Percentiles rank a stretch among this genome's conserved stretches.
Evolutionary conservation across 192 early-diverging fungal genomes (phyloP).

Genomic region (Podila clonocystis): DNA sequence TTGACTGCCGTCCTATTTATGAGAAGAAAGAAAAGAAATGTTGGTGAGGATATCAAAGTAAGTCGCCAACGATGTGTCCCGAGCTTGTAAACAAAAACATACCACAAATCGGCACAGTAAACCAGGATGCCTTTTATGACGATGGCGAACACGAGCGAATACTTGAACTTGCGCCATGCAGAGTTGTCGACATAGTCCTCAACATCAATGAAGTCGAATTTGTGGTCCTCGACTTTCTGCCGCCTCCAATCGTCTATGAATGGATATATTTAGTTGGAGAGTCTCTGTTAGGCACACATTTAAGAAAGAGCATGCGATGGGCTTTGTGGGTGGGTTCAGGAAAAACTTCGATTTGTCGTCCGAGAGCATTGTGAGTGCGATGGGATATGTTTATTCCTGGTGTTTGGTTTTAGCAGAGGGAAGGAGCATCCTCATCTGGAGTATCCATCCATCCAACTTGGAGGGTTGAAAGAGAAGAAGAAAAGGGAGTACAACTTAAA

Average conservation of each 20-base stretch:
- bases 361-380: too few species aligned
- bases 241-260: conserved; percentile 77
- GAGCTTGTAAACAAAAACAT: background rate
- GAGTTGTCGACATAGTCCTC: conserved; percentile 70
- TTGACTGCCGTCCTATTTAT: conserved; percentile 44
- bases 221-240: conserved; percentile 82
- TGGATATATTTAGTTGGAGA: background rate
- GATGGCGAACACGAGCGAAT: conserved; percentile 67
- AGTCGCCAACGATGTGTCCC: background rate
- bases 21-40: background rate
- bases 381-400: too few species aligned
- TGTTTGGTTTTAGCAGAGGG: too few species aligned
- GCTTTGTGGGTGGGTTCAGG: too few species aligned
- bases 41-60: background rate
- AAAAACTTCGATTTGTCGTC: too few species aligned
- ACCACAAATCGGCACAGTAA: conserved; percentile 85
- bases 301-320: too few species aligned
- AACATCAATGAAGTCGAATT: conserved; percentile 89
- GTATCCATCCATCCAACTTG: too few species aligned
- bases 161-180: conserved; percentile 56
- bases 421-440: too few species aligned
- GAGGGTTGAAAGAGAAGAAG: too few species aligned
- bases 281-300: too few species aligned
- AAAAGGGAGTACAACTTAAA: too few species aligned
- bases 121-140: conserved; percentile 79